Percentiles rank a stretch among this genome's conserved stretches.
Conservation (phyloP, 2,329 filamentous ascomycete species). For the Xenoacremonium recifei region DNA sequence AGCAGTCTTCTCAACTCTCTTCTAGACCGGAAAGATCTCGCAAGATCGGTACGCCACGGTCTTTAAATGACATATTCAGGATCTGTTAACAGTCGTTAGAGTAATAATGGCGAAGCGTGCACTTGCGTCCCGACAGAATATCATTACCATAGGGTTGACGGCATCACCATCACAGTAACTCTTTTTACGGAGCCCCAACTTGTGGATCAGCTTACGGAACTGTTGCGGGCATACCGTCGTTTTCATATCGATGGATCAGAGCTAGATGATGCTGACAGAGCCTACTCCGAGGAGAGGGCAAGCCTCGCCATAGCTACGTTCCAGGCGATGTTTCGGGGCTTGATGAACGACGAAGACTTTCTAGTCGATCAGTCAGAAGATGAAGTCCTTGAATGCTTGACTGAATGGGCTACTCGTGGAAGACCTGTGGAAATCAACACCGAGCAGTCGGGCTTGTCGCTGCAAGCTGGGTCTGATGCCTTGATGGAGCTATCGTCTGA, state of each 20-base stretch:
- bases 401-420: constrained; percentile 19
- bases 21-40: constrained; percentile 38
- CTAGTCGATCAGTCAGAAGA: constrained; percentile 14
- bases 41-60: constrained; percentile 38
- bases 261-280: constrained; percentile 22
- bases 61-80: background rate
- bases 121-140: constrained; percentile 50
- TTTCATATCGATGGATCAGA: constrained; percentile 26
- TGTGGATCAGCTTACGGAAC: constrained; percentile 29
- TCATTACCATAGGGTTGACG: constrained; percentile 32
- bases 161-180: constrained; percentile 34
- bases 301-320: constrained; percentile 38
- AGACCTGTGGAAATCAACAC: constrained; percentile 6
- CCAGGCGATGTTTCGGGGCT: constrained; percentile 32
- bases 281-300: constrained; percentile 26
- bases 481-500: constrained; percentile 40
- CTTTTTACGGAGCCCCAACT: constrained; percentile 32
- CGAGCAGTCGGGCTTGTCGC: constrained; percentile 1
- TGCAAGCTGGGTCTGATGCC: constrained; percentile 31
- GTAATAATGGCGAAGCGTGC: constrained; percentile 42
- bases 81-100: constrained; percentile 28
- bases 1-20: constrained; percentile 50
- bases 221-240: constrained; percentile 37
- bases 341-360: constrained; percentile 15
- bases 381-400: constrained; percentile 18